A percentile compares a stretch with the other conserved stretches of the same genome.
Conservation (phyloP, 2,329 filamentous ascomycete species). For the Simplicillium aogashimaense region DNA sequence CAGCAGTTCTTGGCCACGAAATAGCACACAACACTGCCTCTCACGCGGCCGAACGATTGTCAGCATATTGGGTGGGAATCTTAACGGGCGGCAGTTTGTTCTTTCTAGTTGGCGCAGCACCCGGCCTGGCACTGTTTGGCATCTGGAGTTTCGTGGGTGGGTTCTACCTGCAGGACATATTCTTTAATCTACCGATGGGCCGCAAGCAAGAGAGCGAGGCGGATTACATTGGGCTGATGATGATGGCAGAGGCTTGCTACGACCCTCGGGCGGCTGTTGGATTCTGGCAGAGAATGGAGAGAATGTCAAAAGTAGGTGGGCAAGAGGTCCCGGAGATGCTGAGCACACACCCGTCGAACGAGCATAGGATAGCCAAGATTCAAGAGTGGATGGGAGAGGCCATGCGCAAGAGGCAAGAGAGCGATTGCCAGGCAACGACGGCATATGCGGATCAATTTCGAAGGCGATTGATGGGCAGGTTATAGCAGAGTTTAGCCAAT, state of each 20-base stretch:
- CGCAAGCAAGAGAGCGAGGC: constrained; percentile 67
- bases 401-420: constrained; percentile 39
- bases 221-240: constrained; percentile 71
- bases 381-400: constrained; percentile 51
- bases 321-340: constrained; percentile 58
- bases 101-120: constrained; percentile 33
- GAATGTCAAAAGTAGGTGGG: constrained; percentile 23
- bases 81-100: constrained; percentile 40
- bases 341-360: constrained; percentile 63
- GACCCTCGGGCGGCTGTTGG: constrained; percentile 56
- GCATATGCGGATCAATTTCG: constrained; percentile 44
- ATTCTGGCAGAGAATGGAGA: constrained; percentile 61
- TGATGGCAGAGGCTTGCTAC: constrained; percentile 76
- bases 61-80: constrained; percentile 39
- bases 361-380: constrained; percentile 56
- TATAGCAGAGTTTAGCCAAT: constrained; percentile 15
- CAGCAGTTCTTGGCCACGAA: constrained; percentile 69
- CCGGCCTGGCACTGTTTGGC: constrained; percentile 26
- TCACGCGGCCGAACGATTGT: constrained; percentile 56
- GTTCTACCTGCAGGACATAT: constrained; percentile 43
- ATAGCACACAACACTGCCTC: constrained; percentile 67
- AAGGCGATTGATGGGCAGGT: constrained; percentile 27
- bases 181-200: constrained; percentile 59
- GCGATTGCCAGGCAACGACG: constrained; percentile 42
- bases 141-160: constrained; percentile 34